Evolutionary conservation across 768 basidiomycete genomes (phyloP).

Genomic region (Myochromella boudieri): DNA sequence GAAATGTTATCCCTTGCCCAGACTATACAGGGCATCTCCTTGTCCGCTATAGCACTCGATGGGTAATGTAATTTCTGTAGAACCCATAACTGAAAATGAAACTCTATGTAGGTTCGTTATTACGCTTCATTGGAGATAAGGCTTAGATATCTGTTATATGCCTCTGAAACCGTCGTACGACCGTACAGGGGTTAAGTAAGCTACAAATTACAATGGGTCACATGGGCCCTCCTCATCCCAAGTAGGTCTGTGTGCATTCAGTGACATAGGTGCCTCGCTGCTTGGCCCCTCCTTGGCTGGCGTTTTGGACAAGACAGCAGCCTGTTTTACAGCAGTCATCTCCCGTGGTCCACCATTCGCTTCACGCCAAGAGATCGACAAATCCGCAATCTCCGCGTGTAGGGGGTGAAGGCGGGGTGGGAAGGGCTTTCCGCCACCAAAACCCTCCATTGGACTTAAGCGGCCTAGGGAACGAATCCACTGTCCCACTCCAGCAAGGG

Average conservation of each 20-base stretch:
- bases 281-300: conserved; percentile 35
- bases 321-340: conserved; percentile 46
- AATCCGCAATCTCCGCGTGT: conserved; percentile 34
- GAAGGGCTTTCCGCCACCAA: conserved; percentile 37
- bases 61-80: too few relatives aligned
- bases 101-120: too few relatives aligned
- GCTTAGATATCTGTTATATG: too few relatives aligned
- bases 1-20: too few relatives aligned
- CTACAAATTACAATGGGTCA: too few relatives aligned
- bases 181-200: too few relatives aligned
- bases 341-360: conserved; percentile 11
- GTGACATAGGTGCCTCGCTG: conserved; percentile 26
- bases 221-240: too few relatives aligned
- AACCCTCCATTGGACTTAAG: conserved; percentile 37
- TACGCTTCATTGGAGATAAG: too few relatives aligned
- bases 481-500: conserved; percentile 53
- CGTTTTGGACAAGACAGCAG: conserved; percentile 40
- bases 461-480: conserved; percentile 59
- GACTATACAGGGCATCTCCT: too few relatives aligned
- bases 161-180: too few relatives aligned
- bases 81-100: too few relatives aligned
- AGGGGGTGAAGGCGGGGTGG: conserved; percentile 33
- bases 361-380: conserved; percentile 30
- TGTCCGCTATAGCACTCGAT: too few relatives aligned
- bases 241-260: conserved; percentile 27